Evolutionary conservation across 495 filamentous ascomycete genomes (phyloP), one percentile per base, ranked within the genome.

Genomic region (Penicillium nucicola): DNA sequence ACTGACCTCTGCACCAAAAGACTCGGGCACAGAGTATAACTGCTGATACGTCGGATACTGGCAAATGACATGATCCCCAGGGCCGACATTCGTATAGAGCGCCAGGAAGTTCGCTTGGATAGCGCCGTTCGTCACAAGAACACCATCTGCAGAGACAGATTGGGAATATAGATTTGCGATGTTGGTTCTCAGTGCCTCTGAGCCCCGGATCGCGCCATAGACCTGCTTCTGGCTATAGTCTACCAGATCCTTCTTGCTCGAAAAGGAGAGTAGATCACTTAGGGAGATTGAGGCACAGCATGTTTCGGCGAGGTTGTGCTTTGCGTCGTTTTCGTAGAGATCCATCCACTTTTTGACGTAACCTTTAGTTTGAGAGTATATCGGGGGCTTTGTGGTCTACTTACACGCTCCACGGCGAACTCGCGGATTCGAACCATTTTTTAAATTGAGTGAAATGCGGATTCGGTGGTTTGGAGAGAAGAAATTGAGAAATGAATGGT

Each of bases 1-100:
- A 42, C 82, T 82, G 4, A 96, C 87, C 50, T 89, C 82, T 1
- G 90, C 90, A 0, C 90, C 91, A 2, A 95, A 69, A 25, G 84
- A 86, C 51, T 75, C 77, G 0, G 91, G 88, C 4, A 95, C 80
- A 13, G 80, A 71, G 58, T 92, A 95, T 1, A 95, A 76, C 60
- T 95, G 90, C 61, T 92, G 87, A 61, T 96, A 96, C 10, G 90
- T 92, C 1, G 91, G 91, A 60, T 90, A 86, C 40, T 95, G 86
- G 55, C 88, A 93, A 31, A 95, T 82, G 22, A 95, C 87, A 72
- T 96, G 91, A 49, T 95, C 89, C 1, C 86, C 89, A 0, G 85
- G 84, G 1, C 83, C 83, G 1, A 95, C 62, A 10, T 91, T 71
- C 0, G 84, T 76, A 69, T 92, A 93, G 11, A 92, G 77, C 4